Evolutionary conservation across 176 grass and related monocot genomes (phyloP).

Genomic region (Raddia guianensis): DNA sequence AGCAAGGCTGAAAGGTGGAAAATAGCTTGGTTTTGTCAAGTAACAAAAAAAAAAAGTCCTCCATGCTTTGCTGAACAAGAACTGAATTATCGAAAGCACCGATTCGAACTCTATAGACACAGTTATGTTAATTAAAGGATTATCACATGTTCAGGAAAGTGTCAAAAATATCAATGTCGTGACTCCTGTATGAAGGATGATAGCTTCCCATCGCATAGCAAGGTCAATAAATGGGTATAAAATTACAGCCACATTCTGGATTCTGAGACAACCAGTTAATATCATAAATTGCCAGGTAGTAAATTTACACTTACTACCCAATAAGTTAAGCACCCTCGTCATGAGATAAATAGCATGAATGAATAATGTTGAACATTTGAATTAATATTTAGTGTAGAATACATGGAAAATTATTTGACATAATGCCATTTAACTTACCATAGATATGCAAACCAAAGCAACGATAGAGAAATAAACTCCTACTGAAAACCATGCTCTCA

Average conservation of each 20-base stretch:
- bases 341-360: constrained; percentile 17
- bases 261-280: constrained; percentile 16
- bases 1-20: constrained; percentile 7
- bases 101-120: constrained; percentile 1
- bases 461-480: constrained; percentile 70
- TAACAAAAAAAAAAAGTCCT: constrained; percentile 25
- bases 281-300: constrained; percentile 5
- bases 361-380: constrained; percentile 19
- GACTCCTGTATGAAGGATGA: constrained; percentile 9
- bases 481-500: constrained; percentile 75
- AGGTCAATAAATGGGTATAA: neutral
- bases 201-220: neutral
- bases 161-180: neutral
- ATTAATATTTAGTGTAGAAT: constrained; percentile 13
- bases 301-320: neutral
- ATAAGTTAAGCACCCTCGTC: constrained; percentile 25
- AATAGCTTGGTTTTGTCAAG: constrained; percentile 10
- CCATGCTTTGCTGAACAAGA: constrained; percentile 14
- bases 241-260: neutral
- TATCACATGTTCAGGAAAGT: constrained; percentile 9
- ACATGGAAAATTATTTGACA: constrained; percentile 27
- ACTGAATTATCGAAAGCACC: constrained; percentile 1
- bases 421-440: constrained; percentile 56
- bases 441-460: constrained; percentile 62
- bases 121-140: neutral